Conservation (phyloP, 2,329 filamentous ascomycete species). For the Tolypocladium amazonense region DNA sequence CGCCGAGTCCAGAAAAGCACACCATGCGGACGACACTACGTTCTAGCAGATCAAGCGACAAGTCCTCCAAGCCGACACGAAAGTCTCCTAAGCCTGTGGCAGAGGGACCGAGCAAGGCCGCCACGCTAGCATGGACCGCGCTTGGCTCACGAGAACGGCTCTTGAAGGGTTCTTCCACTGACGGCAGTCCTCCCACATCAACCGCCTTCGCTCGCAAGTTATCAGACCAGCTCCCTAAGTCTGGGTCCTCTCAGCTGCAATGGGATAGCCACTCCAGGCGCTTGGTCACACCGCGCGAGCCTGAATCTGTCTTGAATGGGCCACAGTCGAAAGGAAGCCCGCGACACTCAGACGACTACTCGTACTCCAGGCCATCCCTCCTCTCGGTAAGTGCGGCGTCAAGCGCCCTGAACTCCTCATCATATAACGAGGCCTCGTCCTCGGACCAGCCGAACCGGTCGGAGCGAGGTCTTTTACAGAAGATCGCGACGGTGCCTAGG, state of each 20-base stretch:
- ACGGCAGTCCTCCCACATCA: slow-evolving; percentile 10
- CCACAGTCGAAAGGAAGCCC: slow-evolving; percentile 16
- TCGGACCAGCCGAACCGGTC: slow-evolving; percentile 8
- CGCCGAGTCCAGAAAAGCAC: slow-evolving; percentile 50
- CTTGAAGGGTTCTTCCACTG: slow-evolving; percentile 13
- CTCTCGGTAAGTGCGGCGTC: slow-evolving; percentile 46
- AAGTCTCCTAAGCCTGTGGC: slow-evolving; percentile 29
- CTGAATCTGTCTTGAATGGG: slow-evolving; percentile 14
- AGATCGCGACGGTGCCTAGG: not conserved
- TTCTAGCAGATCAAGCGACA: slow-evolving; percentile 34
- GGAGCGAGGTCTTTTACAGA: slow-evolving; percentile 7
- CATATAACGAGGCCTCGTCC: slow-evolving; percentile 12
- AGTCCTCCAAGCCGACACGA: slow-evolving; percentile 25
- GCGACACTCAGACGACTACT: slow-evolving; percentile 30
- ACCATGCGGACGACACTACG: slow-evolving; percentile 53
- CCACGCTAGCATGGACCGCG: slow-evolving; percentile 50
- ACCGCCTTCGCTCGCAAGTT: slow-evolving; percentile 12
- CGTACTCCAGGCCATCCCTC: slow-evolving; percentile 27
- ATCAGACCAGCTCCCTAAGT: slow-evolving; percentile 21
- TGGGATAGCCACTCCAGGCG: slow-evolving; percentile 48
- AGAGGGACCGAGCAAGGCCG: slow-evolving; percentile 52
- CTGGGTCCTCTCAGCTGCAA: slow-evolving; percentile 22
- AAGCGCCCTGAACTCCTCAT: slow-evolving; percentile 35
- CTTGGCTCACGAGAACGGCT: slow-evolving; percentile 29
- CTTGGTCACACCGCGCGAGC: slow-evolving; percentile 30